Evolutionary conservation across 768 basidiomycete species (phyloP).

Genomic region (Clitopilus hobsonii): DNA sequence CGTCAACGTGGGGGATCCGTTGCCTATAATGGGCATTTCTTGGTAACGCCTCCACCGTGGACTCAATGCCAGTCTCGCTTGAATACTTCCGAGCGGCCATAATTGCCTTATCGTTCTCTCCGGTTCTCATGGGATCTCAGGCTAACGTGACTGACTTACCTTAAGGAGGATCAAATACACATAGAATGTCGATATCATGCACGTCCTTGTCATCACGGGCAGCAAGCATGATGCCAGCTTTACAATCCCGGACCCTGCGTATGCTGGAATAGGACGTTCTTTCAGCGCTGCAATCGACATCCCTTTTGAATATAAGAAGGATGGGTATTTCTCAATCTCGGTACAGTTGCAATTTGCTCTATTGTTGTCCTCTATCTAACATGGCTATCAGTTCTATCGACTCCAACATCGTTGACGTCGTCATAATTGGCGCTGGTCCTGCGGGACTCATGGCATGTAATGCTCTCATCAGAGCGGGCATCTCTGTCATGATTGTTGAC

Average conservation of each 20-base stretch:
- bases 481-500: constrained; percentile 59
- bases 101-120: not conserved
- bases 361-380: not conserved
- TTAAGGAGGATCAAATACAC: not conserved
- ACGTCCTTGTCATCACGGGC: not conserved
- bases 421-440: constrained; percentile 59
- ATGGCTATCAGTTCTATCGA: constrained; percentile 21
- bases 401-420: constrained; percentile 49
- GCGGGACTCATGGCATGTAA: constrained; percentile 68
- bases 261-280: not conserved
- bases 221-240: not conserved
- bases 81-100: not conserved
- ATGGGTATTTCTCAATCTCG: constrained; percentile 5
- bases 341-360: constrained; percentile 1
- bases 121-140: not conserved
- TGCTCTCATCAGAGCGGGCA: constrained; percentile 50
- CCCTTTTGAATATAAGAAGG: not conserved
- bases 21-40: not conserved
- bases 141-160: not conserved
- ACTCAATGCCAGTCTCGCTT: not conserved
- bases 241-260: not conserved
- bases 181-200: not conserved
- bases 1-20: not conserved
- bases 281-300: not conserved
- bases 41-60: not conserved